Evolutionary conservation across 768 basidiomycete species (phyloP), one percentile per base, ranked within the genome.

Genomic region (Auriscalpium vulgare): DNA sequence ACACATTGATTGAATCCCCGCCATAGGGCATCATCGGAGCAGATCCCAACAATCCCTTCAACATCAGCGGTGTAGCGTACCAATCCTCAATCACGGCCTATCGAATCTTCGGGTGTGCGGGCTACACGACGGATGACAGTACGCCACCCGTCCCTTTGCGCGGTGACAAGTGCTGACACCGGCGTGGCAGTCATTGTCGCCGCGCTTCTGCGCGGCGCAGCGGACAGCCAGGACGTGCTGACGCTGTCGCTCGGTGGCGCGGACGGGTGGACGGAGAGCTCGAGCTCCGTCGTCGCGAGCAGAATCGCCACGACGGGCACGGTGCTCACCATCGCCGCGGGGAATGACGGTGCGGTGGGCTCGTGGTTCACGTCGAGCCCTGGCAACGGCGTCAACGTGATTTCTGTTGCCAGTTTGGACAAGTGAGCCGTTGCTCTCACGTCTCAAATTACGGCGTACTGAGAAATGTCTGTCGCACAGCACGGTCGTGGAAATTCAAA

Each of bases 31-130:
- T 86, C 63, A 77, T 86, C 52, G 85, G 80, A 14, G 81, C 82
- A 14, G 70, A 82, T 57, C 78, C 80, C 1, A 76, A 71, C 47
- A 88, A 87, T 63, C 63, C 67, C 35, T 85, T 80, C 72, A 82
- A 82, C 68, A 80, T 88, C 63, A 81, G 79, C 50, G 88, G 88
- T 54, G 85, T 86, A 43, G 86, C 87, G 3, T 85, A 78, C 56
- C 73, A 76, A 1, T 81, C 85, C 0, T 76, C 76, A 2, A 67
- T 87, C 38, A 76, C 71, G 4, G 65, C 76, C 5, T 84, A 83
- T 69, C 68, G 83, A 51, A 72, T 87, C 9, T 87, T 85, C 63
- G 81, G 82, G 3, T 88, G 88, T 64, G 59, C 52, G 2, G 82
- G 81, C 0, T 66, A 56, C 10, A 74, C 78, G 56, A 74, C 71